phyloP scores from a whole-genome alignment of 2,329 filamentous ascomycete genomes.

The Diatrype stigma region DNA sequence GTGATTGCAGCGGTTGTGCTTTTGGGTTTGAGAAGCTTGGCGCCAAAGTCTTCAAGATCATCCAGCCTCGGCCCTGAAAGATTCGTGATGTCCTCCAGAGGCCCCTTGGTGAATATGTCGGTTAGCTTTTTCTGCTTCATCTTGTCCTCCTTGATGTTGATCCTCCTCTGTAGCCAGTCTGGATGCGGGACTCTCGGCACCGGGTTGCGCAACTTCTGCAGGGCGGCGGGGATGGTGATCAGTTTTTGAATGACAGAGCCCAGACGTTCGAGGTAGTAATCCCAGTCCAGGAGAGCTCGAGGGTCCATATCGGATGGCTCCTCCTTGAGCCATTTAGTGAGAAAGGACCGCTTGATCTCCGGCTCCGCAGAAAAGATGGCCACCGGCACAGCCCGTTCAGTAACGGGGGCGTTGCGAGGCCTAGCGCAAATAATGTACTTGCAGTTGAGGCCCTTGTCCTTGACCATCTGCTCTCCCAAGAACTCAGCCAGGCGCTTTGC shows the following conservation, averaged over 20 bases:
- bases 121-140: conserved; percentile 99
- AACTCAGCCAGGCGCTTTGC: conserved; percentile 94
- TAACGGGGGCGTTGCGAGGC: conserved; percentile 86
- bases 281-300: conserved; percentile 86
- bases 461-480: conserved; percentile 96
- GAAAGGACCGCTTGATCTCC: conserved; percentile 78
- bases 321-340: conserved; percentile 94
- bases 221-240: conserved; percentile 93
- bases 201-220: conserved; percentile 92
- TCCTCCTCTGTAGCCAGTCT: conserved; percentile 91
- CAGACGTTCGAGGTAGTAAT: conserved; percentile 93
- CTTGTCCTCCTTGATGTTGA: conserved; percentile 92
- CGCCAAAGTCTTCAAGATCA: conserved; percentile 81
- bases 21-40: conserved; percentile 62
- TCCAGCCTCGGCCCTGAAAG: conserved; percentile 48
- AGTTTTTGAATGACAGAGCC: conserved; percentile 98
- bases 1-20: conserved; percentile 50
- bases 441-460: conserved; percentile 98
- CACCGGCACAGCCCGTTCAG: conserved; percentile 88
- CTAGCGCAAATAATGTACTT: conserved; percentile 96
- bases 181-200: conserved; percentile 91
- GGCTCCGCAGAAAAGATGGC: conserved; percentile 96
- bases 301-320: conserved; percentile 90
- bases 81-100: conserved; percentile 71
- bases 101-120: conserved; percentile 74